Evolutionary conservation across 2,329 filamentous ascomycete species (phyloP), one percentile per base, ranked within the genome.

Genomic region (Didymella pomorum): DNA sequence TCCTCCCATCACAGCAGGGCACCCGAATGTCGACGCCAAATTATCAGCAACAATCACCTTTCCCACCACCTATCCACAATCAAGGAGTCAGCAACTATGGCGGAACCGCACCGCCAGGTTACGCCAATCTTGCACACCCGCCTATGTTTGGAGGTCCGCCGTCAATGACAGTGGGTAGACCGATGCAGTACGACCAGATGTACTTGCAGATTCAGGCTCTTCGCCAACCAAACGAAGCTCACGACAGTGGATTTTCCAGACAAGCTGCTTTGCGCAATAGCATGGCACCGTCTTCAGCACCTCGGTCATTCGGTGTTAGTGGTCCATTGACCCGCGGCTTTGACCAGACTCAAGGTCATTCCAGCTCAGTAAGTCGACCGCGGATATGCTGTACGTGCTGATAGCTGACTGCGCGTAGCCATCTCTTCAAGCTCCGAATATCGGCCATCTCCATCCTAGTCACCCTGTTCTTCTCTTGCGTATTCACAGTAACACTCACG

Each of bases 401-500:
- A 39, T 11, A 35, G 41, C 51, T 62, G 12, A 60, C 29, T n/a
- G 1, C 33, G 8, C 10, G 12, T 21, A 63, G 61, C 35, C 50
- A 25, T 33, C 35, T 23, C 3, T 49, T 10, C 55, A 53, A 12
- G 29, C 26, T 16, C 20, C 45, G 6, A 20, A 14, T n/a, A n/a
- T 41, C 5, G 10, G 26, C 2, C 12, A 21, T 16, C 10, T 28
- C 2, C 10, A 45, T 18, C 28, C 50, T n/a, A 31, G 21, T 4
- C 29, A 51, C 25, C 44, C 51, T 2, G 23, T 39, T 4, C 31
- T 65, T n/a, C 50, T 35, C 7, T 25, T 66, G 5, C 50, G 48
- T 1, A 53, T 66, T 21, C 50, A 62, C 45, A 62, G 57, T 49
- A 66, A 67, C 54, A 64, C 51, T 12, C 51, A 52, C 10, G 65